Percentiles rank a stretch among this genome's conserved stretches.
These are phyloP conservation scores for Salix udensis DNA, from an alignment of 345 rosid species.

Conservation along the genomic window DNA sequence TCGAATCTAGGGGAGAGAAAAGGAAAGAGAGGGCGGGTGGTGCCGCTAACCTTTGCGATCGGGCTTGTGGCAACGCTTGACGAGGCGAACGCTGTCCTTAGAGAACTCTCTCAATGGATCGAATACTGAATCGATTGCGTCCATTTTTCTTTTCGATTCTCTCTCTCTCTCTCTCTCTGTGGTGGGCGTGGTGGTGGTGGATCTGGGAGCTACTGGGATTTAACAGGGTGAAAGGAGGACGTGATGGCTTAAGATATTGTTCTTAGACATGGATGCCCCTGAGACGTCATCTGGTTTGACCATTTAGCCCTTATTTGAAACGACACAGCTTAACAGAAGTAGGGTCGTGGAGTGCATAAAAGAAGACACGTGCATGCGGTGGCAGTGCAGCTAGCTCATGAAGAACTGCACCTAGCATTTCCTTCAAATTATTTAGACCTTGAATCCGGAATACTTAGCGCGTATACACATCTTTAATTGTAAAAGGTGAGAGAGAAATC, in stretches of 20 bases:
- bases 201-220: not conserved
- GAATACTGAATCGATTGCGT: slow-evolving; percentile 51
- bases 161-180: not conserved
- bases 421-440: no score
- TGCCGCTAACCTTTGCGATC: slow-evolving; percentile 58
- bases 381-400: no score
- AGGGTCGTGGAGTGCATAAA: no score
- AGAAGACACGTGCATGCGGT: no score
- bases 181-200: not conserved
- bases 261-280: slow-evolving; percentile 16
- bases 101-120: slow-evolving; percentile 72
- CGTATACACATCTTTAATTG: no score
- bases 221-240: not conserved
- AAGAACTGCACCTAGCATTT: no score
- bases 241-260: not conserved
- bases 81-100: slow-evolving; percentile 72
- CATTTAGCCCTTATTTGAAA: not conserved
- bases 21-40: not conserved
- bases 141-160: slow-evolving; percentile 33
- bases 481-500: no score
- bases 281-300: not conserved
- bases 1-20: not conserved
- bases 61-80: slow-evolving; percentile 76
- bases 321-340: not conserved
- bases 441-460: no score